phyloP scores from a whole-genome alignment of 495 filamentous ascomycete genomes.

The Lichina pygmaea region DNA sequence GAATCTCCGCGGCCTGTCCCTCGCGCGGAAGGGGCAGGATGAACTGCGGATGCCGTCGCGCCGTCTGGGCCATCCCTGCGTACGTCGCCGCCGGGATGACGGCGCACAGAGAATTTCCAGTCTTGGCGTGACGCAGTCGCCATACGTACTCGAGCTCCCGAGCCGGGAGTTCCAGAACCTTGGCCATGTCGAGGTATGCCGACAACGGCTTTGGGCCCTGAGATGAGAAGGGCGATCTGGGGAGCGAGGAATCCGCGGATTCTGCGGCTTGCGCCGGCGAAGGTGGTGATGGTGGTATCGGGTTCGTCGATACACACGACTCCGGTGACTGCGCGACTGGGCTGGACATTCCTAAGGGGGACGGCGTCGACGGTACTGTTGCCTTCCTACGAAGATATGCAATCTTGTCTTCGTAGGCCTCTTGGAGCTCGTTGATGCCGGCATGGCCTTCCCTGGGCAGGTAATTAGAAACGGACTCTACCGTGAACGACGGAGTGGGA shows the following conservation, averaged over 20 bases:
- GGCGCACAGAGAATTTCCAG: slow-evolving; percentile 50
- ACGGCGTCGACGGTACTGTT: too few relatives aligned
- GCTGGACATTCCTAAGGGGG: too few relatives aligned
- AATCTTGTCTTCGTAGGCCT: slow-evolving; percentile 66
- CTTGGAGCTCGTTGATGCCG: slow-evolving; percentile 48
- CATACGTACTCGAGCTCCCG: slow-evolving; percentile 72
- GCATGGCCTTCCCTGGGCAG: slow-evolving; percentile 38
- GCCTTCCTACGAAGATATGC: slow-evolving; percentile 18
- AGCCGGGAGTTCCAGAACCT: slow-evolving; percentile 40
- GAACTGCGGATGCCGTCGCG: slow-evolving; percentile 57
- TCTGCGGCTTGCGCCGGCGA: slow-evolving; percentile 2
- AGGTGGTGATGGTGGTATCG: too few relatives aligned
- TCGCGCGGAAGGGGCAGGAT: slow-evolving; percentile 62
- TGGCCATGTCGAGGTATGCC: slow-evolving; percentile 59
- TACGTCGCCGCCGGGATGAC: slow-evolving; percentile 49
- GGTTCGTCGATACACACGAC: too few relatives aligned
- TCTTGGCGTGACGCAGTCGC: slow-evolving; percentile 60
- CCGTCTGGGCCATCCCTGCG: slow-evolving; percentile 33
- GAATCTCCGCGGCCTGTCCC: slow-evolving; percentile 29
- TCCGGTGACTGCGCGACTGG: too few relatives aligned
- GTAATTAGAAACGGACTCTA: background rate
- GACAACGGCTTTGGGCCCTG: slow-evolving; percentile 50
- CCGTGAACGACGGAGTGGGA: too few relatives aligned
- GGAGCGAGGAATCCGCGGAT: background rate
- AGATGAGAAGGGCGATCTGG: background rate